A percentile compares a stretch with the other conserved stretches of the same genome.
phyloP scores from a whole-genome alignment of 495 filamentous ascomycete species.

The Rusavskia elegans region DNA sequence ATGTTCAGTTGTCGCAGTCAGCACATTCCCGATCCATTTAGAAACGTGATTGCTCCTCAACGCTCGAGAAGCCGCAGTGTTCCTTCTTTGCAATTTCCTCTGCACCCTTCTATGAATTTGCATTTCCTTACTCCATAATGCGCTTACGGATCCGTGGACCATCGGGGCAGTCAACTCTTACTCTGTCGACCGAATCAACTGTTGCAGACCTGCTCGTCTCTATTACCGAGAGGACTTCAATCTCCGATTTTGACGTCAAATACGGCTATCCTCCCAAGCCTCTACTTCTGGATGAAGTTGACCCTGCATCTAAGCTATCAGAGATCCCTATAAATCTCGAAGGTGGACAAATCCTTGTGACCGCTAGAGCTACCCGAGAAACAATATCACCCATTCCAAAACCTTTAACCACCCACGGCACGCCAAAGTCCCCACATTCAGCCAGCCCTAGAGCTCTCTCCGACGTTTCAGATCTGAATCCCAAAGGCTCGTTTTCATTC shows the following conservation, averaged over 20 bases:
- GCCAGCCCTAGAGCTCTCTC: not conserved
- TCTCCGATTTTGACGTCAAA: conserved; percentile 53
- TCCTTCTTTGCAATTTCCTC: not conserved
- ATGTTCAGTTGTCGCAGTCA: too few species aligned
- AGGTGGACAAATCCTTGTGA: conserved; percentile 67
- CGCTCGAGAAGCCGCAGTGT: too few species aligned
- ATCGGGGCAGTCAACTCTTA: conserved; percentile 42
- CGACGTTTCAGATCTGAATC: not conserved
- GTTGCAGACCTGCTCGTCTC: conserved; percentile 41
- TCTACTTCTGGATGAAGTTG: conserved; percentile 39
- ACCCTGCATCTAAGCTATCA: conserved; percentile 28
- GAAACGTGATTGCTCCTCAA: too few species aligned
- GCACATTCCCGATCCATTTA: too few species aligned
- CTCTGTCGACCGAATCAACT: conserved; percentile 46
- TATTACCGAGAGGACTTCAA: conserved; percentile 39
- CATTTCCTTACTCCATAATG: conserved; percentile 22
- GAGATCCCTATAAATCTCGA: conserved; percentile 54
- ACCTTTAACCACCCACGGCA: not conserved
- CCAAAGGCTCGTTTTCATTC: conserved; percentile 11
- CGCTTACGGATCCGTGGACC: conserved; percentile 48
- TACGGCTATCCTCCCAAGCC: conserved; percentile 71
- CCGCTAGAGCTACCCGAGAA: conserved; percentile 16
- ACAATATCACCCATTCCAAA: conserved; percentile 8
- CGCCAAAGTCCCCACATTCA: not conserved
- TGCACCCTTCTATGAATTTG: too few species aligned